Conservation (phyloP, 352 stramenopile species). For the Globisporangium nodosum region DNA sequence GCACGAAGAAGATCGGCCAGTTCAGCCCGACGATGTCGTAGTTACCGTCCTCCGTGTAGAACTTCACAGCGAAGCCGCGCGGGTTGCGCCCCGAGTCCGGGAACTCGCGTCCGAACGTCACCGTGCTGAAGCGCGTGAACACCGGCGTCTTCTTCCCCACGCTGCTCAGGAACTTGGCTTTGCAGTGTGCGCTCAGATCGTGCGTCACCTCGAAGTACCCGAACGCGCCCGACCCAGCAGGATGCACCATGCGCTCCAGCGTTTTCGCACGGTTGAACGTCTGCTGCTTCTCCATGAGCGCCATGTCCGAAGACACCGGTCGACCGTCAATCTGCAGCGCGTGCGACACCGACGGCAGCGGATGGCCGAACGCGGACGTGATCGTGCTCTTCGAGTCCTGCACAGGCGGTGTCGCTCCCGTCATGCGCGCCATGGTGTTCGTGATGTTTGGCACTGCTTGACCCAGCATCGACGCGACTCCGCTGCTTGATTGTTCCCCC, state of each 20-base stretch:
- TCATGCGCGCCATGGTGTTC: conserved; percentile 18
- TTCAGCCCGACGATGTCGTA: conserved; percentile 93
- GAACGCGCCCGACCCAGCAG: conserved; percentile 85
- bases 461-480: conserved; percentile 11
- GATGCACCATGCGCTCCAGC: conserved; percentile 90
- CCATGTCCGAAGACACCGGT: conserved; percentile 60
- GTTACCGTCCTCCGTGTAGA: conserved; percentile 93
- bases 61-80: conserved; percentile 90
- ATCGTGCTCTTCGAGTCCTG: conserved; percentile 22
- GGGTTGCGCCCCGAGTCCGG: conserved; percentile 86
- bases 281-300: conserved; percentile 80
- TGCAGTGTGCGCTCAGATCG: conserved; percentile 44
- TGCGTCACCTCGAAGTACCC: conserved; percentile 90
- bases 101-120: conserved; percentile 72
- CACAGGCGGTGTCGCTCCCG: conserved; percentile 12
- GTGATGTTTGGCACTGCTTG: conserved; percentile 3
- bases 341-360: conserved; percentile 22
- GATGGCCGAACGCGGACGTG: conserved; percentile 27
- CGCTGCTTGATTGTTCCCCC: conserved; percentile 7
- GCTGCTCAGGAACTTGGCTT: conserved; percentile 74
- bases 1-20: conserved; percentile 93
- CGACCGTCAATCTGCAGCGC: conserved; percentile 25
- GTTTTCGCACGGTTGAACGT: conserved; percentile 91
- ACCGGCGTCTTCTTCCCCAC: conserved; percentile 85
- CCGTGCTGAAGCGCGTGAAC: conserved; percentile 67